Evolutionary conservation across 768 basidiomycete genomes (phyloP), one percentile per base, ranked within the genome.

Genomic region (Fomitopsis serialis): DNA sequence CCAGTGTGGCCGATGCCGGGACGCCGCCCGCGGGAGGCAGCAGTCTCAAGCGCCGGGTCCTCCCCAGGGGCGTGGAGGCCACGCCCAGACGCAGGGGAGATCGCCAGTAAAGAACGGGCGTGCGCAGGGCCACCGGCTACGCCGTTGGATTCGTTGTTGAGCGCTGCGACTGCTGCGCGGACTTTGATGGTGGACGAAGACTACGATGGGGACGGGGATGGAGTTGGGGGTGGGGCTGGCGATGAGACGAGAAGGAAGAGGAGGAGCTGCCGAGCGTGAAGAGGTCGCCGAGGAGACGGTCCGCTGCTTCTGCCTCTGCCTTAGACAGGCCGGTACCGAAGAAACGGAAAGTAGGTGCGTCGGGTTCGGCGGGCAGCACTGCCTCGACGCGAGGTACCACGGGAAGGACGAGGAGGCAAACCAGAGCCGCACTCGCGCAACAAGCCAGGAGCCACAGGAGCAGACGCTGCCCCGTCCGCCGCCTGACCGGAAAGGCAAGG

Each of bases 131-230:
- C 47, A 10, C 70, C 73, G 2, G 68, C 66, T 19, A 81, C 77
- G 0, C 78, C 82, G 2, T 65, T 86, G 37, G 82, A 83, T 53
- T 85, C 82, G 0, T 66, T 86, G 21, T 62, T 86, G 17, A 80
- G 73, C 55, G 84, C 84, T 3, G 37, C 37, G 37, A 40, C 29
- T 32, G 29, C 29, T 32, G 84, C 84, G 27, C 72, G 80, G 43
- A 76, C 77, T 51, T 77, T 82, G 74, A 78, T 81, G 62, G 70
- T 65, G n/a, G 66, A 69, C 23, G 70, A 66, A 24, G 64, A 56
- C 2, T 61, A 68, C 48, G 71, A 70, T 50, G 52, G 40, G 9
- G 54, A 52, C 3, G 45, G 45, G 13, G 44, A 40, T 15, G 42
- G 21, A 29, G 36, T 13, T 5, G 45, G 58, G 23, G 56, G 45